A percentile compares a stretch with the other conserved stretches of the same genome.
Evolutionary conservation across 2,329 filamentous ascomycete genomes (phyloP).

Genomic region (Colletotrichum tropicale): DNA sequence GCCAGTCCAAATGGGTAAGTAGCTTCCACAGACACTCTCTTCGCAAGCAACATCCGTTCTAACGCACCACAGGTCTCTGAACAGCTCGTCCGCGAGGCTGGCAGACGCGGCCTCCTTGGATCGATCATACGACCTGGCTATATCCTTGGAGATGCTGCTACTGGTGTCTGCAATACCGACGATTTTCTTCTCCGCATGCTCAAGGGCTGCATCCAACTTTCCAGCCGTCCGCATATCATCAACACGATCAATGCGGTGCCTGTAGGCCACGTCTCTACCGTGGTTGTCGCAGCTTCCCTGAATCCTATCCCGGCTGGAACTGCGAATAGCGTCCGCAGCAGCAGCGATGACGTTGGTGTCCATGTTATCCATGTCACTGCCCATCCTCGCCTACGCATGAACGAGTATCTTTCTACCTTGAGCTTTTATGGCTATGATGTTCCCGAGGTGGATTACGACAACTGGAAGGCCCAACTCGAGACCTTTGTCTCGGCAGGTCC

Average conservation of each 20-base stretch:
- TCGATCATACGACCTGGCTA: conserved; percentile 85
- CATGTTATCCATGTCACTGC: conserved; percentile 79
- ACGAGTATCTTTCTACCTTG: conserved; percentile 75
- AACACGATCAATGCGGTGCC: conserved; percentile 93
- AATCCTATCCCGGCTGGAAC: conserved; percentile 51
- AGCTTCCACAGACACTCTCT: neutral
- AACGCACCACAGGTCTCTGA: conserved; percentile 44
- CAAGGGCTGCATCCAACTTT: conserved; percentile 87
- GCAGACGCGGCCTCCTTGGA: conserved; percentile 75
- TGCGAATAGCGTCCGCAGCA: neutral
- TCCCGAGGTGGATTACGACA: conserved; percentile 68
- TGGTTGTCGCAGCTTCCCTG: conserved; percentile 73
- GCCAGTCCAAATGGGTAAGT: conserved; percentile 80
- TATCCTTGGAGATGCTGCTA: conserved; percentile 74
- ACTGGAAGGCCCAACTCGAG: conserved; percentile 59
- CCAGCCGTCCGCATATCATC: conserved; percentile 67
- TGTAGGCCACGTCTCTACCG: conserved; percentile 81
- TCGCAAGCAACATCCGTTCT: neutral
- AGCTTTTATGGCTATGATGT: conserved; percentile 75
- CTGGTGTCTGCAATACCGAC: conserved; percentile 79
- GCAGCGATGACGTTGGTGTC: neutral
- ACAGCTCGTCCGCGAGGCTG: conserved; percentile 77
- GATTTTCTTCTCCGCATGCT: conserved; percentile 88
- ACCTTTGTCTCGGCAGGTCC: neutral
- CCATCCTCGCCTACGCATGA: conserved; percentile 79